phyloP scores from a whole-genome alignment of 805 yeast species.

The Kluyveromyces starmeri region DNA sequence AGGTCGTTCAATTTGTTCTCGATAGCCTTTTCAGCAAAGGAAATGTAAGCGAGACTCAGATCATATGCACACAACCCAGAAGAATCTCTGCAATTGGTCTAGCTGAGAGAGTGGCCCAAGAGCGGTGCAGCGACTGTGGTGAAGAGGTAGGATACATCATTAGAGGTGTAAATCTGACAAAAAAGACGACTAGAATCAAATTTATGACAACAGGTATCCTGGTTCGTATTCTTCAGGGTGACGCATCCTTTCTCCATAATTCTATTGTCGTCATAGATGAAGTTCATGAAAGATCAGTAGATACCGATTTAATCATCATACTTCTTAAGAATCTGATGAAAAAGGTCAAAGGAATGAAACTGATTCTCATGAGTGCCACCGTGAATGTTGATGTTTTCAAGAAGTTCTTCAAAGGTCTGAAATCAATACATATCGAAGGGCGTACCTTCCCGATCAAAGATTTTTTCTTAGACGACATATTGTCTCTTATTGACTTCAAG shows the following conservation, averaged over 20 bases:
- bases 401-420: constrained; percentile 50
- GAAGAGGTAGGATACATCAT: constrained; percentile 82
- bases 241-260: constrained; percentile 37
- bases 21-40: constrained; percentile 50
- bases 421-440: constrained; percentile 80
- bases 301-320: constrained; percentile 76
- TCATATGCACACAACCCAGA: constrained; percentile 91
- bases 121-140: constrained; percentile 42
- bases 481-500: constrained; percentile 48
- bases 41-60: constrained; percentile 42
- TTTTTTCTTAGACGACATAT: constrained; percentile 57
- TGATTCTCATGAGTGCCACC: constrained; percentile 91
- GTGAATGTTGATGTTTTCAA: constrained; percentile 63
- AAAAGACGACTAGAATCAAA: constrained; percentile 54
- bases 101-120: constrained; percentile 87
- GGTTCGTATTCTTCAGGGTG: constrained; percentile 66
- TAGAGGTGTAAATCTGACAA: constrained; percentile 76
- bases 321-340: constrained; percentile 55
- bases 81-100: constrained; percentile 92
- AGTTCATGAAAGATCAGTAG: constrained; percentile 94
- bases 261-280: constrained; percentile 79
- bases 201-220: constrained; percentile 92
- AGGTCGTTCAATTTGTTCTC: constrained; percentile 79
- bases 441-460: constrained; percentile 89
- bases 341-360: constrained; percentile 42